phyloP scores from a whole-genome alignment of 2,329 filamentous ascomycete genomes.

The Clarireedia paspali region DNA sequence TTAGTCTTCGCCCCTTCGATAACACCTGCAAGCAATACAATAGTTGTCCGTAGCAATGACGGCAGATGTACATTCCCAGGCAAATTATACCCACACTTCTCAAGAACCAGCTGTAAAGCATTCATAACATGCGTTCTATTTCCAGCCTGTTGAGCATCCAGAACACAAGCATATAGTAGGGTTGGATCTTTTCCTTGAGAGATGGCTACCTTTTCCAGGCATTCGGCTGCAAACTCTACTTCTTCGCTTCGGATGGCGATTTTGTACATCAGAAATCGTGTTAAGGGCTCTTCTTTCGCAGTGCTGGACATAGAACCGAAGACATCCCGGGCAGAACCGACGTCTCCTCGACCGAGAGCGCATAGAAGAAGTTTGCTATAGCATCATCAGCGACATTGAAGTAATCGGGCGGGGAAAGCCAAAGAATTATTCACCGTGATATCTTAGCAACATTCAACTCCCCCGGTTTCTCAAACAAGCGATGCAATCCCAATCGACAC shows the following conservation, averaged over 20 bases:
- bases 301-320: slow-evolving; percentile 52
- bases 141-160: slow-evolving; percentile 63
- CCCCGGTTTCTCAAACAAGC: slow-evolving; percentile 58
- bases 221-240: slow-evolving; percentile 49
- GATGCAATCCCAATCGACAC: slow-evolving; percentile 63
- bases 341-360: slow-evolving; percentile 50
- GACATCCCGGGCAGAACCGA: slow-evolving; percentile 44
- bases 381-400: not conserved
- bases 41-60: slow-evolving; percentile 55
- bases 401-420: not conserved
- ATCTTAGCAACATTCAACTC: slow-evolving; percentile 61
- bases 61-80: slow-evolving; percentile 49
- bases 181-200: slow-evolving; percentile 45
- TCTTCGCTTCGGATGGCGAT: slow-evolving; percentile 55
- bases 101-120: slow-evolving; percentile 52
- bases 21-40: slow-evolving; percentile 41
- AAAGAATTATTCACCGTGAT: slow-evolving; percentile 42
- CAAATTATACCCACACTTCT: slow-evolving; percentile 42
- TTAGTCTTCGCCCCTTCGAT: slow-evolving; percentile 26
- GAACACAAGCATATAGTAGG: slow-evolving; percentile 71
- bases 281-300: slow-evolving; percentile 54
- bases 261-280: slow-evolving; percentile 70
- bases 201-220: slow-evolving; percentile 53
- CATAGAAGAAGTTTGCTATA: slow-evolving; percentile 66
- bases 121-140: slow-evolving; percentile 52